A percentile compares a stretch with the other conserved stretches of the same genome.
phyloP scores from a whole-genome alignment of 73 alveolate genomes.

The Paramecium tetraurelia region DNA sequence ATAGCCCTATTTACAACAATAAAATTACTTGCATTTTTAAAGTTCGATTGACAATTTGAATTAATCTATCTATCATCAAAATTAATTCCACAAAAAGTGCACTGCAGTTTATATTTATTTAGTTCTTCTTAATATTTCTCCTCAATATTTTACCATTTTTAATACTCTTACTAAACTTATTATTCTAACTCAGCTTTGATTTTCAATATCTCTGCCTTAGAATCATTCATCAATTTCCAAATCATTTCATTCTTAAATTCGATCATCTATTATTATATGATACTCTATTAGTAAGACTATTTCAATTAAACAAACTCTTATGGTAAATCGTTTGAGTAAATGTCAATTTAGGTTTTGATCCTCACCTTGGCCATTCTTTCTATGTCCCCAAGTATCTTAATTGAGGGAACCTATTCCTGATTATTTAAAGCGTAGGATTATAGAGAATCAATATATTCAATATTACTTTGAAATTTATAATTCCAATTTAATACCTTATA shows the following conservation, averaged over 20 bases:
- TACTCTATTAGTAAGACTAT: neutral
- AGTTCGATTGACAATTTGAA: neutral
- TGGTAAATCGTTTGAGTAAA: conserved; percentile 27
- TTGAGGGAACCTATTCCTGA: neutral
- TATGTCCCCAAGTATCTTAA: neutral
- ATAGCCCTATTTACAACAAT: neutral
- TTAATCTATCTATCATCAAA: neutral
- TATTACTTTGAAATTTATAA: neutral
- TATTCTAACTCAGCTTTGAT: neutral
- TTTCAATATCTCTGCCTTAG: neutral
- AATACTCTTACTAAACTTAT: neutral
- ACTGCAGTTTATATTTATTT: neutral
- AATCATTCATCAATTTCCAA: neutral
- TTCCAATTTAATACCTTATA: neutral
- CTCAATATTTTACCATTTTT: neutral
- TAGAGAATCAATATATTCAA: neutral
- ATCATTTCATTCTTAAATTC: conserved; percentile 18
- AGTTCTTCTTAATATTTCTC: neutral
- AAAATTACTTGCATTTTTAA: neutral
- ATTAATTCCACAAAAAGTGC: neutral
- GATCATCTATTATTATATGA: neutral
- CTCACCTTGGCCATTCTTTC: neutral
- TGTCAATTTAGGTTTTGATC: neutral
- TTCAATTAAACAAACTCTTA: neutral
- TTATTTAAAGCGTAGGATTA: neutral